Evolutionary conservation across 345 rosid species (phyloP).

Genomic region (Hibiscus mutabilis): DNA sequence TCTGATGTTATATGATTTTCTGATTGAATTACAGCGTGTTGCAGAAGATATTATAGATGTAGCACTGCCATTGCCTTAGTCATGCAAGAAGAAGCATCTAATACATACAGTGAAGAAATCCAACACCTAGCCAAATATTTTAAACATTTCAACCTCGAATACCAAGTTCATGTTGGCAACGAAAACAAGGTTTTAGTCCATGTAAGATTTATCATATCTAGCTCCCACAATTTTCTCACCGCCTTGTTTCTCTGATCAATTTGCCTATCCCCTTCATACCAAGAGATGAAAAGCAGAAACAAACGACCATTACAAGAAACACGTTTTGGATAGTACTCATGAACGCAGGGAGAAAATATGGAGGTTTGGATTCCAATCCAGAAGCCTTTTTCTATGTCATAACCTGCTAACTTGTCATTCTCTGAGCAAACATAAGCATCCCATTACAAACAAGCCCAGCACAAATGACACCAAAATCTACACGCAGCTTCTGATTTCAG

Average conservation of each 20-base stretch:
- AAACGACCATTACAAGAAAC: slow-evolving; percentile 67
- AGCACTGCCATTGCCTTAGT: no score
- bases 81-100: no score
- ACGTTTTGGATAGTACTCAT: slow-evolving; percentile 85
- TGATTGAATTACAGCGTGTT: no score
- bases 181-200: slow-evolving; percentile 93
- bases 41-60: no score
- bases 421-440: slow-evolving; percentile 84
- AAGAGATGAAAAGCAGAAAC: slow-evolving; percentile 88
- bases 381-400: slow-evolving; percentile 82
- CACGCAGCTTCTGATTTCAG: no score
- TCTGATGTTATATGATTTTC: no score
- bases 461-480: no score
- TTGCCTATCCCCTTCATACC: slow-evolving; percentile 97
- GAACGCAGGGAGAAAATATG: slow-evolving; percentile 82
- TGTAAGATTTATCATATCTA: slow-evolving; percentile 72
- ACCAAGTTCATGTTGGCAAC: slow-evolving; percentile 61
- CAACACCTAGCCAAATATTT: no score
- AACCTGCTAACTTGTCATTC: slow-evolving; percentile 82
- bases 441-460: slow-evolving; percentile 80
- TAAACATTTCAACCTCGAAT: slow-evolving; percentile 94
- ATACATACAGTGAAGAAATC: no score
- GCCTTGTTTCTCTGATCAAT: slow-evolving; percentile 96
- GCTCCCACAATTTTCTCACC: slow-evolving; percentile 89
- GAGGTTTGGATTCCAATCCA: slow-evolving; percentile 81